These are phyloP conservation scores for Linum trigynum DNA, from an alignment of 345 rosid genomes.

Conservation along the genomic window DNA sequence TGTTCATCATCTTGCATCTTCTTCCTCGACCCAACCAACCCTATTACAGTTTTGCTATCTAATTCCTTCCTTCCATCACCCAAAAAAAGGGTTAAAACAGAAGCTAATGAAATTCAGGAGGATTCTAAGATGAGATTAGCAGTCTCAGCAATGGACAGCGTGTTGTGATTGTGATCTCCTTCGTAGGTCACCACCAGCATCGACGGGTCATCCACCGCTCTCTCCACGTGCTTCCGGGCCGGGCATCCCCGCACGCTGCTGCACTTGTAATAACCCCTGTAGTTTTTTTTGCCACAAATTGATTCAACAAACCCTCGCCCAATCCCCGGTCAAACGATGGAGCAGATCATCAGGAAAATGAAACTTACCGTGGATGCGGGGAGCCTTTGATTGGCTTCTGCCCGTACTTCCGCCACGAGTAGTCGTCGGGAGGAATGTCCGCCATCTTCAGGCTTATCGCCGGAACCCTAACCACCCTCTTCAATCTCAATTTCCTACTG, in stretches of 20 bases:
- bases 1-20: background rate
- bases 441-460: conserved; percentile 6
- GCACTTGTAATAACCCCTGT: conserved; percentile 6
- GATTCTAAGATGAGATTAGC: conserved; percentile 72
- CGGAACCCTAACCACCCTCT: conserved; percentile 5
- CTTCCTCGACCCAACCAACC: background rate
- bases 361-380: background rate
- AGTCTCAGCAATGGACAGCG: conserved; percentile 53
- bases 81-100: conserved; percentile 11
- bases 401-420: conserved; percentile 3
- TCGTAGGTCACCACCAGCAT: conserved; percentile 3
- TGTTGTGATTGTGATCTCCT: conserved; percentile 8
- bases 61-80: conserved; percentile 9
- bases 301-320: background rate
- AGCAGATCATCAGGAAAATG: background rate
- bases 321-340: background rate
- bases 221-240: conserved; percentile 1
- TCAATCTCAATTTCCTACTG: background rate
- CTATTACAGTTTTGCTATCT: background rate
- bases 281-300: background rate
- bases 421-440: conserved; percentile 4
- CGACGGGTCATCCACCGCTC: conserved; percentile 1
- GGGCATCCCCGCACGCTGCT: conserved; percentile 6
- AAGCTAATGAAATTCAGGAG: conserved; percentile 28
- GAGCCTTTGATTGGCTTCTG: conserved; percentile 5